phyloP scores from a whole-genome alignment of 306 rosid species.

The Vigna trinervia region DNA sequence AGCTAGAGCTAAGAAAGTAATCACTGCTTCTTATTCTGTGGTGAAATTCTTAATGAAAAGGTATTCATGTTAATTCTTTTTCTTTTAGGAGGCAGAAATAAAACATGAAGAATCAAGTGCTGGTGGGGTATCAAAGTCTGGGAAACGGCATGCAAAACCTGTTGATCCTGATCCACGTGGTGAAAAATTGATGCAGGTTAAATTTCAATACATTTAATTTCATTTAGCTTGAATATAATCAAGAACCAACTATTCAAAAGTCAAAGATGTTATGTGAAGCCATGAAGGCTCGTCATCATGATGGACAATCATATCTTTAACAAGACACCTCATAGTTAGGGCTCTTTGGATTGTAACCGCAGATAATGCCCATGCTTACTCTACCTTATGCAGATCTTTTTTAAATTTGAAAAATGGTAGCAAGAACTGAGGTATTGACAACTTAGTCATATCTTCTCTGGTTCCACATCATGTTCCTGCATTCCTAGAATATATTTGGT shows the following conservation, averaged over 20 bases:
- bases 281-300: slow-evolving; percentile 12
- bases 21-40: slow-evolving; percentile 39
- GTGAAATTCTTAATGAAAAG: slow-evolving; percentile 25
- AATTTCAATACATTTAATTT: slow-evolving; percentile 31
- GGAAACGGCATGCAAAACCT: slow-evolving; percentile 87
- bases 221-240: slow-evolving; percentile 6
- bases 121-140: slow-evolving; percentile 72
- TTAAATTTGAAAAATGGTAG: background rate
- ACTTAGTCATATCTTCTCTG: background rate
- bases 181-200: slow-evolving; percentile 92
- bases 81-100: slow-evolving; percentile 85
- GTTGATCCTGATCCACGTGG: slow-evolving; percentile 95
- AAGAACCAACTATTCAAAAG: slow-evolving; percentile 19
- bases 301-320: background rate
- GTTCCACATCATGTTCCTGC: background rate
- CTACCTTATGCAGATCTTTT: background rate
- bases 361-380: background rate
- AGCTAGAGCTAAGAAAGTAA: slow-evolving; percentile 95
- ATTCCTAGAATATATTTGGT: background rate
- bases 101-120: slow-evolving; percentile 83
- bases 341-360: slow-evolving; percentile 11
- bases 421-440: background rate
- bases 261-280: slow-evolving; percentile 19
- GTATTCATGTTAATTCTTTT: slow-evolving; percentile 42
- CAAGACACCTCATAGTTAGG: background rate